A percentile compares a stretch with the other conserved stretches of the same genome.
These are phyloP conservation scores for Coffea humblotiana DNA, from an alignment of 305 asterid genomes.

Conservation along the genomic window DNA sequence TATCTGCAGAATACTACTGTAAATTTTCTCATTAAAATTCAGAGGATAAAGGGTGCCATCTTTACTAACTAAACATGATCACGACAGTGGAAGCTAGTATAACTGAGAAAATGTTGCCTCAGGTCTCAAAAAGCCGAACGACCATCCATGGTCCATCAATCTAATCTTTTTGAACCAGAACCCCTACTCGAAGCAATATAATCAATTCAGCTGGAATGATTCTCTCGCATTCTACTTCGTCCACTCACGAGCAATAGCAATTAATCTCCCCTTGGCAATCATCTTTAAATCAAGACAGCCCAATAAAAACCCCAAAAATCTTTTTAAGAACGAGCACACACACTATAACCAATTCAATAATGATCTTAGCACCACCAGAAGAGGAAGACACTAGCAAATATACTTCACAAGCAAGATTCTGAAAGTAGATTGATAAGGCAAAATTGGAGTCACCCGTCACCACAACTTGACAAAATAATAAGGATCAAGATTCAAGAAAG, in stretches of 20 bases:
- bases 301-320: no score
- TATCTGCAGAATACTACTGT: background rate
- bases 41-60: no score
- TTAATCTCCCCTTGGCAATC: no score
- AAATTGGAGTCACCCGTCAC: background rate
- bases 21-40: no score
- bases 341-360: no score
- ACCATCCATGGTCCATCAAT: background rate
- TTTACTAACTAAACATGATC: no score
- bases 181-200: background rate
- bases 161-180: background rate
- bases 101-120: background rate
- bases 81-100: background rate
- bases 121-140: background rate
- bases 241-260: no score
- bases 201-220: background rate
- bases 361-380: background rate
- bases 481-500: background rate
- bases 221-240: background rate
- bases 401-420: background rate
- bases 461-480: background rate
- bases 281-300: no score
- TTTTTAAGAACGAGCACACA: no score
- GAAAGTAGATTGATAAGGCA: background rate
- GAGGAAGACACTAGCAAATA: no score